phyloP scores from a whole-genome alignment of 2,329 filamentous ascomycete genomes.

The Lizonia empirigonia region DNA sequence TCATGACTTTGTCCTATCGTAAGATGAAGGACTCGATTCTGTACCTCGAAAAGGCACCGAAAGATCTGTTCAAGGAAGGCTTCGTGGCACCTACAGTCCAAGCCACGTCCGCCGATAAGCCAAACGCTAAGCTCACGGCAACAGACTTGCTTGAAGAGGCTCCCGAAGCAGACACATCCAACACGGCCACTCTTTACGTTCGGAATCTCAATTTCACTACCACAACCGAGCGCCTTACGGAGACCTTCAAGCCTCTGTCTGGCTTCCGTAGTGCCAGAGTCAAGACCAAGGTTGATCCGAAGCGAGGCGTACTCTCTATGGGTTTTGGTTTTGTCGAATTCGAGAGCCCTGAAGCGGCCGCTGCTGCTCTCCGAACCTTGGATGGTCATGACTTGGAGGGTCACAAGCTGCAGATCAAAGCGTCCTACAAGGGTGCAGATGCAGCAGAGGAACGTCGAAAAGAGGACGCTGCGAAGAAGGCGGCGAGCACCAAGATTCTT shows the following conservation, averaged over 20 bases:
- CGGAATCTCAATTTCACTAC: conserved; percentile 94
- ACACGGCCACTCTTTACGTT: conserved; percentile 86
- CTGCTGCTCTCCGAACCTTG: conserved; percentile 82
- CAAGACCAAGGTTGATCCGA: conserved; percentile 93
- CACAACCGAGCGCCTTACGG: conserved; percentile 74
- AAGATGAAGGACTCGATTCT: conserved; percentile 89
- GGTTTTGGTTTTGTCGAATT: conserved; percentile 94
- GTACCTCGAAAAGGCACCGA: conserved; percentile 92
- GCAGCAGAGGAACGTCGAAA: conserved; percentile 84
- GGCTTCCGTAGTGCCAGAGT: conserved; percentile 89
- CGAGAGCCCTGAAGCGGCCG: conserved; percentile 74
- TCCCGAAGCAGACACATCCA: conserved; percentile 58
- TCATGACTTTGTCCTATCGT: conserved; percentile 83
- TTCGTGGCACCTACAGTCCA: conserved; percentile 40
- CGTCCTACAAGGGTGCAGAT: conserved; percentile 85
- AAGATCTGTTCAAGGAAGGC: conserved; percentile 69
- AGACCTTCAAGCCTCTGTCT: conserved; percentile 79
- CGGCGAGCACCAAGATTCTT: conserved; percentile 86
- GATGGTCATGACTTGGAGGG: conserved; percentile 85
- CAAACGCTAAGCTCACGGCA: conserved; percentile 64
- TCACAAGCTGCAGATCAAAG: conserved; percentile 82
- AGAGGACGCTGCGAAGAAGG: conserved; percentile 82
- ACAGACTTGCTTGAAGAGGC: conserved; percentile 70
- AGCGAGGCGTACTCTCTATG: conserved; percentile 91
- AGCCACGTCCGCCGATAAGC: conserved; percentile 37